Evolutionary conservation across 2,329 filamentous ascomycete species (phyloP).

Genomic region (Fusarium nematophilum): DNA sequence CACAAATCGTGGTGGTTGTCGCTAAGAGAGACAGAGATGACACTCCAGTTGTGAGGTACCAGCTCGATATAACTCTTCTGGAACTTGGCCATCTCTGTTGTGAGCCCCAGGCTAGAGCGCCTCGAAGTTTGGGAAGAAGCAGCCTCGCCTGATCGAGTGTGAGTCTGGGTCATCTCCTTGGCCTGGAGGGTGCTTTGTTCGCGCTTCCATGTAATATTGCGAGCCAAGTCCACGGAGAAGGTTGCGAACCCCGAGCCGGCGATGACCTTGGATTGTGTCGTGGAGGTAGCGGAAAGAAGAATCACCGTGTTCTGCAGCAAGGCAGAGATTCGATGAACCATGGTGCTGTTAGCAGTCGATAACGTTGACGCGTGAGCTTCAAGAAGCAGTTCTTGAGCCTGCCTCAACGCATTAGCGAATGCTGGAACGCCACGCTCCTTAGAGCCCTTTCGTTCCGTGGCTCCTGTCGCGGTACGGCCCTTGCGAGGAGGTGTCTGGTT

Average conservation of each 20-base stretch:
- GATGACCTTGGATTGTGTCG: slow-evolving; percentile 57
- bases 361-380: slow-evolving; percentile 70
- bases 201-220: slow-evolving; percentile 75
- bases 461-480: slow-evolving; percentile 37
- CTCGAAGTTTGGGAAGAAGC: slow-evolving; percentile 38
- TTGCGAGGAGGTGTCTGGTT: slow-evolving; percentile 52
- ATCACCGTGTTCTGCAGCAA: slow-evolving; percentile 74
- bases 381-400: slow-evolving; percentile 73
- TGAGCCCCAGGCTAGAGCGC: slow-evolving; percentile 58
- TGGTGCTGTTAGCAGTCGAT: slow-evolving; percentile 65
- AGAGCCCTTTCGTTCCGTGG: slow-evolving; percentile 41
- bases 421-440: slow-evolving; percentile 47
- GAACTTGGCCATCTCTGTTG: slow-evolving; percentile 71
- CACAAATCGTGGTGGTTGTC: slow-evolving; percentile 86
- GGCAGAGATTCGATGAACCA: slow-evolving; percentile 72
- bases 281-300: slow-evolving; percentile 71
- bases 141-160: slow-evolving; percentile 5
- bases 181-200: slow-evolving; percentile 69
- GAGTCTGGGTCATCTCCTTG: slow-evolving; percentile 19
- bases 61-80: slow-evolving; percentile 86
- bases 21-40: slow-evolving; percentile 86
- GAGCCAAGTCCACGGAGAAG: slow-evolving; percentile 75
- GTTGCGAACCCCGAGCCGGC: slow-evolving; percentile 68
- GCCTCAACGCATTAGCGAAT: slow-evolving; percentile 70
- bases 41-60: slow-evolving; percentile 84